Percentiles rank a stretch among this genome's conserved stretches.
These are phyloP conservation scores for Eruca vesicaria DNA, from an alignment of 441 rosid species.

Conservation along the genomic window DNA sequence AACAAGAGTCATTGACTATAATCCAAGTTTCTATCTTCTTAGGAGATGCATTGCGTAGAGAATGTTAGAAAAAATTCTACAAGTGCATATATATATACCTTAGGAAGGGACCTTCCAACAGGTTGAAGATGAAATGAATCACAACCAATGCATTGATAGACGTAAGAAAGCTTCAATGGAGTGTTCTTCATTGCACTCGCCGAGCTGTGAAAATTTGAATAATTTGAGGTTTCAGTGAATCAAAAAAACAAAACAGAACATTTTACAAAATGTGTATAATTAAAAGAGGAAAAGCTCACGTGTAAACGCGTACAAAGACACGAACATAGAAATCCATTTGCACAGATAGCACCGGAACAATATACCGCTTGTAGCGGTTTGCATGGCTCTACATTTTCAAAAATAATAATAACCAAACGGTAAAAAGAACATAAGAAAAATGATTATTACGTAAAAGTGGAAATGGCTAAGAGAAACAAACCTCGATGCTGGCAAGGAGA, in stretches of 20 bases:
- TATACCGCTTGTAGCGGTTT: conserved; percentile 94
- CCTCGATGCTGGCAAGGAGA: conserved; percentile 95
- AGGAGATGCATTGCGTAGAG: not conserved
- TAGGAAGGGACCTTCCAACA: conserved; percentile 78
- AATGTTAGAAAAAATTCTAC: not conserved
- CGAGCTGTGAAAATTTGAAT: conserved; percentile 60
- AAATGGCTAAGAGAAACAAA: conserved; percentile 17
- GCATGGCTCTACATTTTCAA: conserved; percentile 78
- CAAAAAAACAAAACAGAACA: conserved; percentile 4
- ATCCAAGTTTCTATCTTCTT: not conserved
- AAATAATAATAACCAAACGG: not conserved
- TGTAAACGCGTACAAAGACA: conserved; percentile 90
- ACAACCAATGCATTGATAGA: conserved; percentile 94
- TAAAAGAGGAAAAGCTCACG: conserved; percentile 51
- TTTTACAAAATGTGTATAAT: conserved; percentile 9
- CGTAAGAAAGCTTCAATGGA: conserved; percentile 97
- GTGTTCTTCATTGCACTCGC: conserved; percentile 98
- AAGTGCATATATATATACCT: conserved; percentile 50
- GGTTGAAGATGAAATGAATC: conserved; percentile 98
- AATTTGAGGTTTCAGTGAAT: conserved; percentile 18
- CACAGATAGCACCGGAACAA: conserved; percentile 92
- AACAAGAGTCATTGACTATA: not conserved
- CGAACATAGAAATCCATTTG: conserved; percentile 95
- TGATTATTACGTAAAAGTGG: not conserved
- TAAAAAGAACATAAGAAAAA: not conserved